Evolutionary conservation across 305 asterid species (phyloP).

Genomic region (Fraxinus floribunda): DNA sequence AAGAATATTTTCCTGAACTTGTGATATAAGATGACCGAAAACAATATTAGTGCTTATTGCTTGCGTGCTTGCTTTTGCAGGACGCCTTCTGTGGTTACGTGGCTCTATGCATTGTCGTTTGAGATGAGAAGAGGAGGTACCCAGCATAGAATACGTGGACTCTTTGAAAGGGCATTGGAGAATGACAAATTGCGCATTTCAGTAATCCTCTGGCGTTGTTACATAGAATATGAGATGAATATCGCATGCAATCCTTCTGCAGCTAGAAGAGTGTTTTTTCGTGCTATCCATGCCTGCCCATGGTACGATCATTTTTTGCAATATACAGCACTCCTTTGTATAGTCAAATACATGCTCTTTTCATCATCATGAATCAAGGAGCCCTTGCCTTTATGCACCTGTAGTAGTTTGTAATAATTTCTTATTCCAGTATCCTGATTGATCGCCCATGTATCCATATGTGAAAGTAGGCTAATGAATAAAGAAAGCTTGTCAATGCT

Average conservation of each 20-base stretch:
- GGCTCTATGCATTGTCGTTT: slow-evolving; percentile 67
- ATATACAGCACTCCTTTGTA: neutral
- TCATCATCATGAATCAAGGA: neutral
- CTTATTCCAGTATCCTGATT: neutral
- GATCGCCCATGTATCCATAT: neutral
- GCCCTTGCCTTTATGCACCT: neutral
- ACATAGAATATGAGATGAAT: slow-evolving; percentile 67
- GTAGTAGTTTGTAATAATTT: neutral
- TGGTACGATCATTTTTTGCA: slow-evolving; percentile 50
- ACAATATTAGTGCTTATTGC: slow-evolving; percentile 3
- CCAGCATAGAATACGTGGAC: slow-evolving; percentile 71
- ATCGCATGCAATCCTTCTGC: slow-evolving; percentile 54
- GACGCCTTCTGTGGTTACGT: slow-evolving; percentile 69
- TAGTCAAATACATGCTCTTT: neutral
- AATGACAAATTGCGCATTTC: slow-evolving; percentile 59
- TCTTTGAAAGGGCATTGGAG: slow-evolving; percentile 84
- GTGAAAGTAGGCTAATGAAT: neutral
- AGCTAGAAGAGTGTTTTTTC: slow-evolving; percentile 84
- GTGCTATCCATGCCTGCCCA: slow-evolving; percentile 95
- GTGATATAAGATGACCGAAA: neutral
- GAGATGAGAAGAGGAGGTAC: slow-evolving; percentile 69
- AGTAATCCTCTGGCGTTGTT: slow-evolving; percentile 86
- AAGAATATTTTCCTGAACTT: neutral
- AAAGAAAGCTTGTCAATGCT: neutral
- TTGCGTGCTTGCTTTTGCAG: slow-evolving; percentile 39